A percentile compares a stretch with the other conserved stretches of the same genome.
These are phyloP conservation scores for Cercospora berteroae DNA, from an alignment of 2,329 filamentous ascomycete species.

Conservation along the genomic window DNA sequence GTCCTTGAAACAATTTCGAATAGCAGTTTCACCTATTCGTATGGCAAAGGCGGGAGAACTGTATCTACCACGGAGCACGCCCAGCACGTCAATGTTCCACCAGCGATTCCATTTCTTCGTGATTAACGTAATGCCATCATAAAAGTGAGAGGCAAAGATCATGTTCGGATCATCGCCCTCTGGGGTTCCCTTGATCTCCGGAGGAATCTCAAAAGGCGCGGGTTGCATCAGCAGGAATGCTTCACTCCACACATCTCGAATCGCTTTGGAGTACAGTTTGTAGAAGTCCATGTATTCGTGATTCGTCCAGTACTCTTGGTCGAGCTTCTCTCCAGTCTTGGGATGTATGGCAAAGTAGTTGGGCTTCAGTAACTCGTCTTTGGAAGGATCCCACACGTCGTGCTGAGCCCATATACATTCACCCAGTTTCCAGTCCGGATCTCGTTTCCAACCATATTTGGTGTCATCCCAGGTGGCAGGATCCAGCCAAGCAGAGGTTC, in stretches of 20 bases:
- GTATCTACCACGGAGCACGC: conserved; percentile 85
- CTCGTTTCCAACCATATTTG: conserved; percentile 85
- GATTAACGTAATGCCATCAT: conserved; percentile 93
- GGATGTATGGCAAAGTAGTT: conserved; percentile 86
- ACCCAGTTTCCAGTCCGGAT: conserved; percentile 86
- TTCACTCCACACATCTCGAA: conserved; percentile 73
- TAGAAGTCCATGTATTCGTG: conserved; percentile 88
- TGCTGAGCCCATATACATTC: conserved; percentile 96
- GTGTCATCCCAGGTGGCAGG: conserved; percentile 79
- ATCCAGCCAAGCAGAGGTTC: conserved; percentile 75
- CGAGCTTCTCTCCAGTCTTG: conserved; percentile 66
- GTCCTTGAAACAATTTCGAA: conserved; percentile 87
- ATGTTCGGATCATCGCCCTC: conserved; percentile 84
- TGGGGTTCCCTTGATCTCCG: conserved; percentile 74
- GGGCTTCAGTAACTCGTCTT: conserved; percentile 73
- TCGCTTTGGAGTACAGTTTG: conserved; percentile 69
- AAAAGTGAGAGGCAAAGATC: conserved; percentile 93
- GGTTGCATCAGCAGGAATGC: conserved; percentile 89
- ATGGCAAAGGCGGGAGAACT: conserved; percentile 86
- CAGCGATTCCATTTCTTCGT: conserved; percentile 98
- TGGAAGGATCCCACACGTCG: conserved; percentile 84
- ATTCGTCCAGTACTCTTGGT: conserved; percentile 86
- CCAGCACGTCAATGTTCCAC: conserved; percentile 96
- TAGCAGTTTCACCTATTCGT: conserved; percentile 88
- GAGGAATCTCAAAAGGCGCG: conserved; percentile 87